Conservation (phyloP, 2,329 filamentous ascomycete species). For the Penicillium sp. region DNA sequence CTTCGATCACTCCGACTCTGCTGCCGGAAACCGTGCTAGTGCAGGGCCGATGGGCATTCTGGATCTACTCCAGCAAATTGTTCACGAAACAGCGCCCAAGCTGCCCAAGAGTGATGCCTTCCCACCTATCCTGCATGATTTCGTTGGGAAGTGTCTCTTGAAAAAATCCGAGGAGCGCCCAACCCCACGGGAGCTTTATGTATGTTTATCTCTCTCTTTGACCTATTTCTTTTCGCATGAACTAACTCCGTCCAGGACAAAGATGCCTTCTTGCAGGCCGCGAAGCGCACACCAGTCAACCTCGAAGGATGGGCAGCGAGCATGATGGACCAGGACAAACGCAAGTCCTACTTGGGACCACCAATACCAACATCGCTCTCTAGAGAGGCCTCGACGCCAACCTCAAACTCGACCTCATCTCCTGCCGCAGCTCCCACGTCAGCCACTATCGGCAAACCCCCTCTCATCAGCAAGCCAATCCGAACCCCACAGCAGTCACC, state of each 20-base stretch:
- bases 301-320: constrained; percentile 89
- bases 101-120: constrained; percentile 97
- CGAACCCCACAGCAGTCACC: constrained; percentile 19
- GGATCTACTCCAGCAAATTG: constrained; percentile 93
- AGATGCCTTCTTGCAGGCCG: constrained; percentile 92
- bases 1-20: constrained; percentile 78
- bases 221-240: background rate
- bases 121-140: constrained; percentile 89
- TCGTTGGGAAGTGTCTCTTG: constrained; percentile 91
- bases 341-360: constrained; percentile 87
- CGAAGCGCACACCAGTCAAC: constrained; percentile 93
- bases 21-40: constrained; percentile 64
- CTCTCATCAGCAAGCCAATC: constrained; percentile 26
- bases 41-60: constrained; percentile 85
- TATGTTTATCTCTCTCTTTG: constrained; percentile 48
- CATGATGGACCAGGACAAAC: constrained; percentile 91
- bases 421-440: constrained; percentile 15
- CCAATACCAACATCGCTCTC: constrained; percentile 73
- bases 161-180: constrained; percentile 87
- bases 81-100: constrained; percentile 89
- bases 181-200: constrained; percentile 89
- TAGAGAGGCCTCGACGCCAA: constrained; percentile 44
- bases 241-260: constrained; percentile 62
- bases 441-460: constrained; percentile 41
- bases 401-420: constrained; percentile 51